Evolutionary conservation across 2,329 filamentous ascomycete genomes (phyloP).

Genomic region (Karstenula rhodostoma): DNA sequence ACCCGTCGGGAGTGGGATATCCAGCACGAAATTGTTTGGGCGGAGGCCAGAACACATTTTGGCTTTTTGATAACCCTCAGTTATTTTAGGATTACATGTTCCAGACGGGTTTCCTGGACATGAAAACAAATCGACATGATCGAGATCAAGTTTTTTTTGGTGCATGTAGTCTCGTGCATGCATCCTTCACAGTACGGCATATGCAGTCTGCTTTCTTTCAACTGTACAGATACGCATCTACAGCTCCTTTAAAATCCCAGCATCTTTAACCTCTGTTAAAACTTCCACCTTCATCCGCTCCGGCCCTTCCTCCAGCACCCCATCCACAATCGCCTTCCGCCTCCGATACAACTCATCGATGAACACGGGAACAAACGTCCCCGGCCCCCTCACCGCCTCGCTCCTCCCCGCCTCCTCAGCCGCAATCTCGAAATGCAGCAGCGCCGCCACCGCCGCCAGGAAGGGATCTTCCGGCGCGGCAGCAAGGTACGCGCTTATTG

Average conservation of each 20-base stretch:
- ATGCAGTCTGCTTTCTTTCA: no score
- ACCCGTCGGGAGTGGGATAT: neutral
- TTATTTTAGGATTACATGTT: no score
- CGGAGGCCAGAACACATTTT: neutral
- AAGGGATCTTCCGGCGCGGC: slow-evolving; percentile 69
- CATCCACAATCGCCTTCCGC: slow-evolving; percentile 25
- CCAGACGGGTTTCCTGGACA: no score
- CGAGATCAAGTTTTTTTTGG: no score
- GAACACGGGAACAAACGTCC: slow-evolving; percentile 85
- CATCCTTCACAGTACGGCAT: no score
- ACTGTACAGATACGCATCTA: neutral
- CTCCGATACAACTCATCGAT: slow-evolving; percentile 71
- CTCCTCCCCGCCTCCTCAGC: slow-evolving; percentile 71
- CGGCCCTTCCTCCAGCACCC: slow-evolving; percentile 15
- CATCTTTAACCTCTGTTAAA: slow-evolving; percentile 30
- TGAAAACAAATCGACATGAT: no score
- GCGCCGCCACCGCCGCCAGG: slow-evolving; percentile 74
- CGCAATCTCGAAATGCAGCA: slow-evolving; percentile 80
- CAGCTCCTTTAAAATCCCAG: slow-evolving; percentile 28
- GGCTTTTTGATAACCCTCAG: neutral
- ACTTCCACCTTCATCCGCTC: slow-evolving; percentile 25
- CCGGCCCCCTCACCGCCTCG: slow-evolving; percentile 76
- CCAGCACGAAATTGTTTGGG: neutral
- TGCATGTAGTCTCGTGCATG: no score
- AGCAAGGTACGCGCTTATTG: slow-evolving; percentile 78